Evolutionary conservation across 805 yeast genomes (phyloP).

Genomic region (Millerozyma miso): DNA sequence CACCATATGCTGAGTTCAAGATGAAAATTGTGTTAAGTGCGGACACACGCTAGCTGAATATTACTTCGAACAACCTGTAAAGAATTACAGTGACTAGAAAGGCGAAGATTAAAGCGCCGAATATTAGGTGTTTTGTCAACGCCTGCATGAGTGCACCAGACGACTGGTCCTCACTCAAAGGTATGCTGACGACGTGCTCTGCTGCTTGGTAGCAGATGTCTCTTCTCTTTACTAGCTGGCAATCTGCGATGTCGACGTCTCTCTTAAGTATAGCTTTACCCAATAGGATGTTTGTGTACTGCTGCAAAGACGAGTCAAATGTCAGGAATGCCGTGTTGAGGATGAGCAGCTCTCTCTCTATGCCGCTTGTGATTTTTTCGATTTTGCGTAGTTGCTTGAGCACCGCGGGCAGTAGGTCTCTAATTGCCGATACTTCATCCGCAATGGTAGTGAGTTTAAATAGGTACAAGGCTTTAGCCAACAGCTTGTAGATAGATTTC

Average conservation of each 20-base stretch:
- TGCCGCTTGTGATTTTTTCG: slow-evolving; percentile 35
- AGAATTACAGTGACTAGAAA: slow-evolving; percentile 22
- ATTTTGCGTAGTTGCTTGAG: slow-evolving; percentile 29
- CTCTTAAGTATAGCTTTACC: slow-evolving; percentile 39
- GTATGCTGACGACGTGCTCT: slow-evolving; percentile 39
- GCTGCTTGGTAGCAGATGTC: slow-evolving; percentile 39
- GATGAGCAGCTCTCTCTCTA: slow-evolving; percentile 30
- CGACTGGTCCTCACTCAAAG: slow-evolving; percentile 31
- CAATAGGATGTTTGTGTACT: slow-evolving; percentile 33
- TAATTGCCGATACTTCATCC: slow-evolving; percentile 21
- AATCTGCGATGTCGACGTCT: slow-evolving; percentile 22
- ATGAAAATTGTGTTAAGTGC: no score
- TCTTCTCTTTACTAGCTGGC: slow-evolving; percentile 33
- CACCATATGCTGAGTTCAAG: no score
- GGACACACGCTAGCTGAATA: slow-evolving; percentile 3
- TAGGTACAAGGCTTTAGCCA: slow-evolving; percentile 23
- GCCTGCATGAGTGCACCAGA: slow-evolving; percentile 17
- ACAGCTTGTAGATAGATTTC: slow-evolving; percentile 19
- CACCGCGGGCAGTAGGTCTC: slow-evolving; percentile 17
- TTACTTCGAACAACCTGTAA: slow-evolving; percentile 24
- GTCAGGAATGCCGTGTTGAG: slow-evolving; percentile 26
- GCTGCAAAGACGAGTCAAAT: slow-evolving; percentile 31
- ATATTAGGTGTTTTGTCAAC: slow-evolving; percentile 21
- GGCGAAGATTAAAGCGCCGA: slow-evolving; percentile 19
- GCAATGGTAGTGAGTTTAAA: slow-evolving; percentile 28